Base-by-base conservation (phyloP, 768 basidiomycete genomes). In the Pisolithus albus region DNA sequence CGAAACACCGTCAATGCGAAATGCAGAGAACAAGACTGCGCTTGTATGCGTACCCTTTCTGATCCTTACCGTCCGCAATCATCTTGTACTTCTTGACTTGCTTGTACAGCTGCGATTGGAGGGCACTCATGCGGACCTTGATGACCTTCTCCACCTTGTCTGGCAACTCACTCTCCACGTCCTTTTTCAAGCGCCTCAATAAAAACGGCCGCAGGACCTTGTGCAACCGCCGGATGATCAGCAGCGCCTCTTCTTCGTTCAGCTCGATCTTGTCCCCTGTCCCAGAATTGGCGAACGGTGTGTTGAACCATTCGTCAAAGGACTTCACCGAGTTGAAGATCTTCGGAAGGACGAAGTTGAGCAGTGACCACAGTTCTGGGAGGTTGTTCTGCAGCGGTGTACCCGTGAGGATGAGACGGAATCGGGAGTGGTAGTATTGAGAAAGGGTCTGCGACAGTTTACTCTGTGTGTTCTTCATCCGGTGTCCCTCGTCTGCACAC, bases 291-390 rank as follows among this genome's bases (percentile, higher is more conserved):
- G 96, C 95, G 59, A 99, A 99, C 0, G 96, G 96, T 1, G 95
- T 96, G 73, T 97, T 98, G 79, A 98, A 99, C 96, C 96, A 99
- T 64, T 98, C 96, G 61, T 98, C 96, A 66, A 99, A 98, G 19
- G 93, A 95, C 67, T 97, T 95, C 54, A 96, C 93, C 0, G 95
- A 98, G 73, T 97, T 98, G 79, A 99, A 98, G 64, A 98, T 83
- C 70, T 90, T 92, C 13, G 92, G 92, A 5, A 92, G 77, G 32
- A 88, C 92, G 64, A 97, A 97, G 68, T 97, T 97, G 63, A 97
- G 84, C 43, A 96, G 76, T 0, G 94, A 80, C 93, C 94, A 96
- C 39, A 97, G 71, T 69, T 97, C 94, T 5, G 93, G 92, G 34
- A 97, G 82, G 67, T 97, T 97, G 73, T 97, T 97, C 70, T 97